phyloP scores from a whole-genome alignment of 345 rosid genomes.

The Conringia planisiliqua region DNA sequence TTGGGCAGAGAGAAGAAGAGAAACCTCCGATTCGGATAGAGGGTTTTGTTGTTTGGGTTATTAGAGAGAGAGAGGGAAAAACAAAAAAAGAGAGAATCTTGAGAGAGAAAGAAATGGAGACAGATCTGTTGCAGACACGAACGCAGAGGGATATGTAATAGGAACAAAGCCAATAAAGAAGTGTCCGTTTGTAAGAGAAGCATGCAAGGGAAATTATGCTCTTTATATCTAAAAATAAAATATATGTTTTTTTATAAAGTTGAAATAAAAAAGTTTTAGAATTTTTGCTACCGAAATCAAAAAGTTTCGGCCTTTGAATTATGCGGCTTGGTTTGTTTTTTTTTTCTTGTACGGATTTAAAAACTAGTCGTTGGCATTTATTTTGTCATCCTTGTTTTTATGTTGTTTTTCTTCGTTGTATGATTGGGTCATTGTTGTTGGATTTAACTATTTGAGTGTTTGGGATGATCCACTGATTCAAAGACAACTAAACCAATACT shows the following conservation, averaged over 20 bases:
- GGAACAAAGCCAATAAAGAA: conserved; percentile 45
- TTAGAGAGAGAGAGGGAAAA: conserved; percentile 16
- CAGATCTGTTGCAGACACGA: conserved; percentile 34
- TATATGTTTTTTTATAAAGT: too few relatives aligned
- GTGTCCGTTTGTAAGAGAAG: conserved; percentile 40
- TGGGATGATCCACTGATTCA: background rate
- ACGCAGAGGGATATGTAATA: conserved; percentile 18
- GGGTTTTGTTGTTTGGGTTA: conserved; percentile 4
- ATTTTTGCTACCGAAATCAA: background rate
- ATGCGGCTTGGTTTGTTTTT: background rate
- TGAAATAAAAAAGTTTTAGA: background rate
- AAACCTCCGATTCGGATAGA: conserved; percentile 5
- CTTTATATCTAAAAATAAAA: background rate
- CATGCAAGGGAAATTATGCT: conserved; percentile 9
- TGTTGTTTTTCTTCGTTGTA: background rate
- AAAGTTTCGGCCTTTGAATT: conserved; percentile 1
- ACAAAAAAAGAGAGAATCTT: conserved; percentile 4
- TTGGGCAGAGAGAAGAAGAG: conserved; percentile 8
- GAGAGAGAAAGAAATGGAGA: conserved; percentile 14
- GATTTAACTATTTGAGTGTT: conserved; percentile 5
- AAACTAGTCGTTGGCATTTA: conserved; percentile 27
- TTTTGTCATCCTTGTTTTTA: conserved; percentile 1
- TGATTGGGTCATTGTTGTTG: background rate
- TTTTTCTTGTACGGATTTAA: background rate
- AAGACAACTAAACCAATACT: background rate